A percentile compares a stretch with the other conserved stretches of the same genome.
phyloP scores from a whole-genome alignment of 169 alveolate genomes.

The Eimeria tenella region DNA sequence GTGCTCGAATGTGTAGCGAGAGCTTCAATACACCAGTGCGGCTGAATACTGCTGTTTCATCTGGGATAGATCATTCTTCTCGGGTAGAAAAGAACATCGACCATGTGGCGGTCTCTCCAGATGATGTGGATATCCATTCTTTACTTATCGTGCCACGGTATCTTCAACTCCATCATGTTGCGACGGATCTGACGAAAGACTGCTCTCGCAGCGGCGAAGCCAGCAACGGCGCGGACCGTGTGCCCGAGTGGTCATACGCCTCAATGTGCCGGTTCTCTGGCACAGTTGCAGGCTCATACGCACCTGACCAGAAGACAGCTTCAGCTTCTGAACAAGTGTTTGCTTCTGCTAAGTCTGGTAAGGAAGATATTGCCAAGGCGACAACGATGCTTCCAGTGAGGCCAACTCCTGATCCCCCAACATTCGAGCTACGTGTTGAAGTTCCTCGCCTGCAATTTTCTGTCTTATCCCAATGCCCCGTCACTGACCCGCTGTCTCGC shows the following conservation, averaged over 20 bases:
- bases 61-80: not conserved
- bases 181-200: slow-evolving; percentile 27
- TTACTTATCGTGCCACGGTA: slow-evolving; percentile 42
- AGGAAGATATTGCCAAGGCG: not conserved
- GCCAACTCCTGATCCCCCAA: slow-evolving; percentile 62
- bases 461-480: slow-evolving; percentile 38
- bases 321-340: not conserved
- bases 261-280: slow-evolving; percentile 50
- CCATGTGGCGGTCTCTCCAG: slow-evolving; percentile 1
- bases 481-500: slow-evolving; percentile 50
- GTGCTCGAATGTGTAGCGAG: not conserved
- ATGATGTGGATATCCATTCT: slow-evolving; percentile 1
- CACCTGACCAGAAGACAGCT: not conserved
- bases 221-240: slow-evolving; percentile 35
- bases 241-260: slow-evolving; percentile 51
- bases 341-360: not conserved
- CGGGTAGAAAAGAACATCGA: slow-evolving; percentile 40
- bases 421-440: slow-evolving; percentile 35
- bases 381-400: not conserved
- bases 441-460: slow-evolving; percentile 47
- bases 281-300: slow-evolving; percentile 46
- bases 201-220: slow-evolving; percentile 40
- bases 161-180: slow-evolving; percentile 19
- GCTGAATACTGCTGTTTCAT: not conserved
- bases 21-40: not conserved